Base-by-base conservation (phyloP, 1,284 basidiomycete genomes). In the Takashimella tepidaria region DNA sequence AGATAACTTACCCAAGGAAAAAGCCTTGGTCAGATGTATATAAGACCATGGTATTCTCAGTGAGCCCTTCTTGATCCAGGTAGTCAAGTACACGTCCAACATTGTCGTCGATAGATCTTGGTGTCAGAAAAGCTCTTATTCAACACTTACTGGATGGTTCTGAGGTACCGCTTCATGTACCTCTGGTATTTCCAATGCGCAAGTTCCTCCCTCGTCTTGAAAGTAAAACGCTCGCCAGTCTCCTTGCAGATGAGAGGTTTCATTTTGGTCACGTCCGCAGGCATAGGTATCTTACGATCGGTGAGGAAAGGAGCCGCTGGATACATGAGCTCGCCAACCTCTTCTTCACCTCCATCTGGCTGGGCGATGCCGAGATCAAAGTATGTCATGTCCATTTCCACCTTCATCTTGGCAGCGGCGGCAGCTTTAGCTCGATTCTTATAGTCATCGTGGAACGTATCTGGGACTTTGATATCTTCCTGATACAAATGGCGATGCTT, bases 81-180 rank as follows among this genome's bases (percentile, higher is more conserved):
- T 50, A 56, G 47, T 63, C 59, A 16, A 63, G 59, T 6, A 63
- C 41, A 4, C 59, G 51, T 13, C 61, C 61, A 16, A 63, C 57
- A 45, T 57, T 63, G 46, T 63, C 61, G 45, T 63, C 59, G 31
- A 63, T 53, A 3, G 59, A 60, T n/a, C n/a, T n/a, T n/a, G n/a
- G n/a, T n/a, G n/a, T n/a, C n/a, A n/a, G n/a, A n/a, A n/a, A n/a
- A n/a, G n/a, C n/a, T n/a, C n/a, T n/a, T n/a, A n/a, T n/a, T n/a
- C n/a, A n/a, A n/a, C n/a, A n/a, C n/a, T n/a, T n/a, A n/a, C 59
- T 63, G 61, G 12, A 63, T 56, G 4, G 56, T 58, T 20, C 57
- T 51, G 20, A 63, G 56, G 46, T 63, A 63, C 23, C 61, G 51
- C 50, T 63, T 56, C 61, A 63, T 61, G 55, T 63, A 63, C 41